Percentiles rank a stretch among this genome's conserved stretches.
phyloP scores from a whole-genome alignment of 164 flowering plant genomes.

The Protea cynaroides region DNA sequence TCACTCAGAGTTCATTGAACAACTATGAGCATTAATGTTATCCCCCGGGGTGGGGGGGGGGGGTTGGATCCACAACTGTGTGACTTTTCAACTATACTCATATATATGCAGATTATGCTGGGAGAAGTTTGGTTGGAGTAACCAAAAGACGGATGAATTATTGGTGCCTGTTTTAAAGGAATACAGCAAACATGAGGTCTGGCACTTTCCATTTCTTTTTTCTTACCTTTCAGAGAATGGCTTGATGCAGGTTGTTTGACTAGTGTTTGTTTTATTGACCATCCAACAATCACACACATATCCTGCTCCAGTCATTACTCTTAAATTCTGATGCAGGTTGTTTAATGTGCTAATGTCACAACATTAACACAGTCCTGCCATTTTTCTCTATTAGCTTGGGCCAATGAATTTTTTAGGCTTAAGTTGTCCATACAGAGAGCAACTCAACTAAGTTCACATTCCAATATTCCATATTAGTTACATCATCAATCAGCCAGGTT shows the following conservation, averaged over 20 bases:
- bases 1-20: too few species aligned
- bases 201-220: constrained; percentile 10
- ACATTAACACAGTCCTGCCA: too few species aligned
- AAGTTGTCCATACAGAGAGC: too few species aligned
- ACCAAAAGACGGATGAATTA: constrained; percentile 79
- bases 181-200: constrained; percentile 80
- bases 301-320: background rate
- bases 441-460: too few species aligned
- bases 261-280: background rate
- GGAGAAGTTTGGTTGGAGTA: constrained; percentile 87
- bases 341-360: too few species aligned
- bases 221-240: background rate
- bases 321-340: background rate
- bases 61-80: background rate
- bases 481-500: too few species aligned
- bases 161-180: constrained; percentile 83
- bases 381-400: too few species aligned
- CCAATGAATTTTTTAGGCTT: too few species aligned
- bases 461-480: too few species aligned
- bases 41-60: too few species aligned
- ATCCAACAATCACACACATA: background rate
- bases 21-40: too few species aligned
- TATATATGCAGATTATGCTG: constrained; percentile 59
- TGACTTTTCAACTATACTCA: constrained; percentile 3
- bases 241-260: background rate